Evolutionary conservation across 805 yeast species (phyloP).

Genomic region (Wilhelminamyces savonicus): DNA sequence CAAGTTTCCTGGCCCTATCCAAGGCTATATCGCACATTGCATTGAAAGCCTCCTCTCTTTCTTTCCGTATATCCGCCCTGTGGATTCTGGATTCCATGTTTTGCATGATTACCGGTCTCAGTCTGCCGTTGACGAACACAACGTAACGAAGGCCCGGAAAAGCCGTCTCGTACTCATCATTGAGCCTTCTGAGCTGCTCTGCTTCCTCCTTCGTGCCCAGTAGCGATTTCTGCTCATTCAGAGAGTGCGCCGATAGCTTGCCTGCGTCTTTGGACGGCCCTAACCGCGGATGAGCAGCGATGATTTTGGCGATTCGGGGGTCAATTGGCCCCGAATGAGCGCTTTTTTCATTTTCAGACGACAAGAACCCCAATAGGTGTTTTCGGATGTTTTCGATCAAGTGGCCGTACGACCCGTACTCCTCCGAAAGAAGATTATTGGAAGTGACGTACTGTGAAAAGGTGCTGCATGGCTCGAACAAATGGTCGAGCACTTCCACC

Average conservation of each 20-base stretch:
- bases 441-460: conserved; percentile 26
- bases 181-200: conserved; percentile 43
- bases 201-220: conserved; percentile 45
- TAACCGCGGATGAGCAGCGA: conserved; percentile 88
- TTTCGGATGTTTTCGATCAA: conserved; percentile 43
- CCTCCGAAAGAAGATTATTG: conserved; percentile 18
- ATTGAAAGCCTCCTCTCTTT: conserved; percentile 61
- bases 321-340: conserved; percentile 13
- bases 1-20: conserved; percentile 62
- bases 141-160: conserved; percentile 75
- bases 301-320: conserved; percentile 42
- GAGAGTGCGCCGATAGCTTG: conserved; percentile 57
- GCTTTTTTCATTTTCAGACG: conserved; percentile 14
- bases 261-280: conserved; percentile 49
- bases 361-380: conserved; percentile 26
- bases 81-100: conserved; percentile 51
- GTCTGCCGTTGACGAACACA: conserved; percentile 82
- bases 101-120: conserved; percentile 57
- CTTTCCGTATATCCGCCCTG: conserved; percentile 46
- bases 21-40: conserved; percentile 92
- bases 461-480: conserved; percentile 63
- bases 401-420: conserved; percentile 15
- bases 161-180: conserved; percentile 53
- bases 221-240: conserved; percentile 64
- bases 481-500: conserved; percentile 40